Evolutionary conservation across 108 stramenopile genomes (phyloP), one percentile per base, ranked within the genome.

Genomic region (Cyclostephanos tholiformis): DNA sequence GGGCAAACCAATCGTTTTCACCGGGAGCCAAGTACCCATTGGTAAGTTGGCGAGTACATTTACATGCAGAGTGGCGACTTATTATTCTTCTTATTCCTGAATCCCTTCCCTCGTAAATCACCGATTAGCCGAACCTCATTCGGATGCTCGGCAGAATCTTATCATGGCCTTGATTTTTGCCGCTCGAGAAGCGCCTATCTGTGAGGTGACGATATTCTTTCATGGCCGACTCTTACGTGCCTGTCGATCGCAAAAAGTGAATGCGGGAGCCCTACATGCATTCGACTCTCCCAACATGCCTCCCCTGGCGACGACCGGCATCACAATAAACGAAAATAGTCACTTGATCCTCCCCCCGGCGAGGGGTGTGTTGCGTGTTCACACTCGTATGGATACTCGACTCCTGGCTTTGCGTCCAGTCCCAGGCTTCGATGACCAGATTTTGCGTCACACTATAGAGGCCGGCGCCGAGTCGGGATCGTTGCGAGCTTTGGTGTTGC

Each of bases 141-240:
- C 93, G 70, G 98, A 98, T 79, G 99, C 97, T 16, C 79, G 97
- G 27, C 80, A 90, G n/a, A 99, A 99, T 74, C 81, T 99, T 16
- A 92, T 98, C 59, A 96, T 97, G 92, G 89, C 95, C 6, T 65
- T 96, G 56, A 97, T 98, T n/a, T 93, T 99, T 79, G 97, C 91
- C 7, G 73, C 84, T 30, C 69, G 91, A 48, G 86, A 89, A 60
- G 74, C 71, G 46, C 77, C 71, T 5, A 83, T 97, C 32, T 87
- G 86, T 41, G 96, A 99, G 82, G 99, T 99, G 1, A 84, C 91
- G 41, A 84, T 99, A 23, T 97, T 98, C 82, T 98, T 99, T 69
- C 88, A 94, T 65, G 94, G 94, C 71, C 71, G 90, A 16, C 74
- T 99, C 44, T 64, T 99, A 43, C 76, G 99, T 9, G 98, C 91